Conservation (phyloP, 257 asterid genomes). For the Plantago ovata region DNA sequence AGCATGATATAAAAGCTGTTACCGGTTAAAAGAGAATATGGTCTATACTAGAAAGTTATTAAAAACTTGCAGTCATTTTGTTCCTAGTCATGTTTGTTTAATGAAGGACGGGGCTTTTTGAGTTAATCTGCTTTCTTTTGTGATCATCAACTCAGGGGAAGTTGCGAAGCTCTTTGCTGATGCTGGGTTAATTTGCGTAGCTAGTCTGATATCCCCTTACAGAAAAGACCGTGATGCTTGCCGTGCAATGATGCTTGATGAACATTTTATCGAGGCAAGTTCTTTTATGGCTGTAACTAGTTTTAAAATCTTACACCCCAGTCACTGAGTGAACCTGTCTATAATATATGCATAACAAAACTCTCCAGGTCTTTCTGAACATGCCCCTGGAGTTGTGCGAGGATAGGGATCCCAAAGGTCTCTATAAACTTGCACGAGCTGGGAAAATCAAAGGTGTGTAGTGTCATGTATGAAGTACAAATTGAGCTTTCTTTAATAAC, state of each 20-base stretch:
- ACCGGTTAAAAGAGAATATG: background rate
- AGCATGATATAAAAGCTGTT: constrained; percentile 2
- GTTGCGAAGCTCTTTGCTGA: constrained; percentile 96
- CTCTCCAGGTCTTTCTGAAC: constrained; percentile 70
- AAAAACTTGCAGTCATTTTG: constrained; percentile 6
- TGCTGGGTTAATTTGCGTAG: constrained; percentile 93
- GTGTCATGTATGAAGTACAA: background rate
- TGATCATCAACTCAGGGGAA: constrained; percentile 54
- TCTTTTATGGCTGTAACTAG: constrained; percentile 3
- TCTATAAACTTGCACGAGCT: constrained; percentile 93
- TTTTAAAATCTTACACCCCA: constrained; percentile 1
- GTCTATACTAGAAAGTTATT: background rate
- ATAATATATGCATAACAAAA: background rate
- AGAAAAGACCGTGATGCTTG: constrained; percentile 95
- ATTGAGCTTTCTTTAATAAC: background rate
- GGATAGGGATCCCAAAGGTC: constrained; percentile 95
- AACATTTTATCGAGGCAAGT: constrained; percentile 76
- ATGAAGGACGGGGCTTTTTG: background rate
- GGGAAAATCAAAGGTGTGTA: constrained; percentile 88
- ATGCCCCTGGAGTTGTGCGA: constrained; percentile 91
- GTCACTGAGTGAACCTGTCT: background rate
- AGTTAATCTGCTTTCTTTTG: constrained; percentile 3
- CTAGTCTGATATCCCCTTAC: constrained; percentile 95
- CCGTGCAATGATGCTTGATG: constrained; percentile 65
- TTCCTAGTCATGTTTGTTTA: background rate